Evolutionary conservation across 306 rosid genomes (phyloP), one percentile per base, ranked within the genome.

Genomic region (Cyclanthera cordifolia): DNA sequence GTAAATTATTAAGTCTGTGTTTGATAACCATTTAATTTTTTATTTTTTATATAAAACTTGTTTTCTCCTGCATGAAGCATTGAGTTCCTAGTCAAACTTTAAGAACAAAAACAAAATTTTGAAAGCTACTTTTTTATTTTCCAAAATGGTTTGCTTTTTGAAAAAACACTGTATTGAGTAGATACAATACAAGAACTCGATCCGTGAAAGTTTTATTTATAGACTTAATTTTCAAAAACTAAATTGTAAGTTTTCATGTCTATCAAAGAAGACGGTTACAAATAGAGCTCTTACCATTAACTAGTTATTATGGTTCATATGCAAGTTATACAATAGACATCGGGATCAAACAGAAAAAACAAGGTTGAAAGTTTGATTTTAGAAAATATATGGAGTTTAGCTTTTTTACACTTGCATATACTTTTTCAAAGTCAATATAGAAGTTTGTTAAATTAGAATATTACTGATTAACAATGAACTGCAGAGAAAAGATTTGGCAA

Each of bases 401-500:
- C 48, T 57, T 60, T 60, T 7, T 39, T 63, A 15, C 23, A 24
- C 50, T 21, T 34, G 3, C 5, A 14, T 65, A 6, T 45, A 65
- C 21, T 15, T 65, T 43, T n/a, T 65, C 30, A 11, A 45, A 21
- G 39, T 65, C 70, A 15, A 65, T 43, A 21, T 20, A 64, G 69
- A 63, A 41, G 4, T 64, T 43, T 43, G 50, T 64, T 21, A 21
- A 4, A 21, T 43, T 64, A 43, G 52, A 43, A 43, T 41, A 43
- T 41, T 21, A 65, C 53, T 23, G 53, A 23, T 65, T 43, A 45
- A 65, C 70, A 3, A 25, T 45, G 37, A 60, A 47, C 55, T 53
- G 84, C 90, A 92, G 95, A 85, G 89, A 84, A 72, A 71, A 89
- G 78, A 74, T 81, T 89, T 27, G 89, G 85, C 11, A 80, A 82